Base-by-base conservation (phyloP, 129 eudicot genomes). In the Chrysanthemum lavandulifolium region DNA sequence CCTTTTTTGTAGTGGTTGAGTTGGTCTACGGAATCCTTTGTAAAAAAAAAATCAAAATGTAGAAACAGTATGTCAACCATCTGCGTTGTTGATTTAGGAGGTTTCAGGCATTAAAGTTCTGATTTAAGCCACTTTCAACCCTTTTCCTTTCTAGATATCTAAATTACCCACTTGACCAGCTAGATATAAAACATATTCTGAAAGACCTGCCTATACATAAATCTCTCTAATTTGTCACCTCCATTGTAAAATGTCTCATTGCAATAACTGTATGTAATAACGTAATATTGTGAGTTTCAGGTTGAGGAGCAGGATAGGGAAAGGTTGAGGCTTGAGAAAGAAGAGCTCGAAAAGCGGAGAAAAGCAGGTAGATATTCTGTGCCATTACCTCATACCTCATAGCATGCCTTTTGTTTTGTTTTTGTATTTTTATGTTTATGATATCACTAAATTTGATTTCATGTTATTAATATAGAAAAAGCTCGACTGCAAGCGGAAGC, bases 401-500 rank as follows among this genome's bases (percentile, higher is more conserved):
- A 1, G 10, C 6, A 25, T 6, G 0, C 64, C 3, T 4, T 15
- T 18, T 2, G 13, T 49, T 50, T 15, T 1, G 0, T 60, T 29
- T 12, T 13, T 68, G 45, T 40, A 40, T 4, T 61, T 60, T 33
- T 23, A 45, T 16, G 62, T 31, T 68, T 48, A 14, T 23, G 15
- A 6, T 79, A 25, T 59, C 25, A 69, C 19, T 74, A 65, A 61
- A 48, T 13, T 63, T 52, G 56, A 11, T 16, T 11, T 56, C 13
- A 6, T 78, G 27, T 52, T 61, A 60, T 80, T 33, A n/a, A 48
- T 64, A 74, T 67, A 95, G 99, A 90, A 69, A 95, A 88, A 81
- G 96, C 96, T 64, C 86, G 97, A 31, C 71, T 95, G 76, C 89
- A 86, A 83, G 96, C 96, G 11, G 97, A 88, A 76, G 99, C 99